These are phyloP conservation scores for Mycosphaerella sp. DNA, from an alignment of 2,329 filamentous ascomycete species.

Conservation along the genomic window DNA sequence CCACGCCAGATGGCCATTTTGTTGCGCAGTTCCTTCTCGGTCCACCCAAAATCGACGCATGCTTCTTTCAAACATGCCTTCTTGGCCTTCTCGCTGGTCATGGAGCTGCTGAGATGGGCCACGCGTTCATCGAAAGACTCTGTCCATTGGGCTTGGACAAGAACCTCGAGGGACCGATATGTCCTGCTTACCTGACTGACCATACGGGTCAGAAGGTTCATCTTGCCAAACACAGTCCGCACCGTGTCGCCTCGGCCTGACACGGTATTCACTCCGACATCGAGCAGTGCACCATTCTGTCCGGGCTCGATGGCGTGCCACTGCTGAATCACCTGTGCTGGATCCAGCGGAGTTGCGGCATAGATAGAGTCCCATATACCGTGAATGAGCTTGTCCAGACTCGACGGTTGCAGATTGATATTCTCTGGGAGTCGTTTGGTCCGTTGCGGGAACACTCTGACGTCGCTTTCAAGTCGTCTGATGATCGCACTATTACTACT, in stretches of 20 bases:
- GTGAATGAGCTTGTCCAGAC: constrained; percentile 44
- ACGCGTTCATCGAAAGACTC: constrained; percentile 51
- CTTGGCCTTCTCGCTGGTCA: constrained; percentile 40
- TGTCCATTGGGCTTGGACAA: constrained; percentile 53
- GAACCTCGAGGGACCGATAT: constrained; percentile 53
- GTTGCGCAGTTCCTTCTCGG: constrained; percentile 54
- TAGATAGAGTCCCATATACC: constrained; percentile 49
- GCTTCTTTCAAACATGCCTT: constrained; percentile 50
- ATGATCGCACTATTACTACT: constrained; percentile 1
- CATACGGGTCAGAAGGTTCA: constrained; percentile 42
- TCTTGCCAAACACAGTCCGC: constrained; percentile 35
- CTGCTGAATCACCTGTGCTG: constrained; percentile 33
- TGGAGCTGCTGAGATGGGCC: constrained; percentile 33
- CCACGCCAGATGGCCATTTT: constrained; percentile 51
- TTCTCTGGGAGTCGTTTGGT: constrained; percentile 33
- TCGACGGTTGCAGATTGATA: constrained; percentile 43
- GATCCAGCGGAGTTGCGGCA: constrained; percentile 39
- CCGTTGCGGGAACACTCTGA: constrained; percentile 24
- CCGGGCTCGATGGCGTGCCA: constrained; percentile 32
- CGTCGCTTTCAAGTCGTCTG: constrained; percentile 23
- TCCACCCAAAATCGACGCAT: constrained; percentile 50
- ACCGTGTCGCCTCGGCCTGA: constrained; percentile 19
- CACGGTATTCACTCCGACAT: constrained; percentile 21
- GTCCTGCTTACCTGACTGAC: constrained; percentile 48
- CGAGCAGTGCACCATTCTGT: constrained; percentile 25